Percentiles rank a stretch among this genome's conserved stretches.
These are phyloP conservation scores for Ganoderma sinense DNA, from an alignment of 1,284 basidiomycete genomes.

Conservation along the genomic window DNA sequence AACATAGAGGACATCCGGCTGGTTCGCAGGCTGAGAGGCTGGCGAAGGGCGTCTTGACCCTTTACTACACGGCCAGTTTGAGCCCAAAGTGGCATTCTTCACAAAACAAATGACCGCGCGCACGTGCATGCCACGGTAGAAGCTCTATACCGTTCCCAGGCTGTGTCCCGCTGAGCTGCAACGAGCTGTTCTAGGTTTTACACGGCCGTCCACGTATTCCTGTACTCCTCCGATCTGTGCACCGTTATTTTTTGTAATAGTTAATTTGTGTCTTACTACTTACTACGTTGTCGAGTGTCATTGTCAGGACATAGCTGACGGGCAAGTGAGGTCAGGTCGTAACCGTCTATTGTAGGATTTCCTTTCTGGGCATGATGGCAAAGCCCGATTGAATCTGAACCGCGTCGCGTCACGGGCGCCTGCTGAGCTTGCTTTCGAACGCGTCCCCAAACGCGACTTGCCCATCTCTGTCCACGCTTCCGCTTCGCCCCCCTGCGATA, in stretches of 20 bases:
- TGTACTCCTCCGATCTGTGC: neutral
- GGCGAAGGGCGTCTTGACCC: neutral
- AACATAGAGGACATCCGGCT: neutral
- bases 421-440: constrained; percentile 7
- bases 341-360: neutral
- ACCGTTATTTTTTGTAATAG: too few relatives aligned
- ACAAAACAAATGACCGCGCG: neutral
- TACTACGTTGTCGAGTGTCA: too few relatives aligned
- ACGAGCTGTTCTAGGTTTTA: neutral
- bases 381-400: constrained; percentile 34
- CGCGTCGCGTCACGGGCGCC: constrained; percentile 30
- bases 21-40: neutral
- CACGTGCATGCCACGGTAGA: neutral
- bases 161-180: neutral
- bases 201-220: neutral
- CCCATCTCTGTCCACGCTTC: neutral
- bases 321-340: neutral
- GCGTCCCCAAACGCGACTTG: constrained; percentile 21
- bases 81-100: neutral
- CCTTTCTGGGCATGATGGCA: neutral
- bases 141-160: neutral
- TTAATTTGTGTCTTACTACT: too few relatives aligned
- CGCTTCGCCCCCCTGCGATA: constrained; percentile 16
- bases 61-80: neutral
- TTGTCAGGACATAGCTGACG: too few relatives aligned